Percentiles rank a stretch among this genome's conserved stretches.
Evolutionary conservation across 169 alveolate genomes (phyloP).

Genomic region (Plasmodium vivax): DNA sequence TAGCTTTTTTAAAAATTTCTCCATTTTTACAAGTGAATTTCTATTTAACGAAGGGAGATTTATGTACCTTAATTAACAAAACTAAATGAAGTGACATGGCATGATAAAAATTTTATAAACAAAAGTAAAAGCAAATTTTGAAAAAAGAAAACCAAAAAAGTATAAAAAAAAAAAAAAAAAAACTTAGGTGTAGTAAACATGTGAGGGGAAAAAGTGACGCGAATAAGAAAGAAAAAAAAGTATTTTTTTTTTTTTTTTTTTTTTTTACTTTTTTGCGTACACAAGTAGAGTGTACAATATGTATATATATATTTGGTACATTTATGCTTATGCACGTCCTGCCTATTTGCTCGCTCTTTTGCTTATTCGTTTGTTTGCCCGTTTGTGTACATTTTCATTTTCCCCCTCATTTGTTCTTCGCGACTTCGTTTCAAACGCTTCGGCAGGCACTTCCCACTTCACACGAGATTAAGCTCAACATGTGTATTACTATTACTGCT

Average conservation of each 20-base stretch:
- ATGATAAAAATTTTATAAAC: conserved; percentile 2
- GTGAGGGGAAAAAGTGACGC: background rate
- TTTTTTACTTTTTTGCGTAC: background rate
- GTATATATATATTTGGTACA: background rate
- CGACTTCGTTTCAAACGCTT: background rate
- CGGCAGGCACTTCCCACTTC: background rate
- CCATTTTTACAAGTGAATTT: conserved; percentile 27
- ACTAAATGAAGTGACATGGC: background rate
- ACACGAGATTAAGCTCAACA: conserved; percentile 2
- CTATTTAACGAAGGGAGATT: background rate
- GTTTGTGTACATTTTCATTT: background rate
- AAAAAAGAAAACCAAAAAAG: background rate
- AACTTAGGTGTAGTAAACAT: background rate
- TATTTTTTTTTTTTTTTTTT: background rate
- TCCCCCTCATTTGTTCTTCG: background rate
- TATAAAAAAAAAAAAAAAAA: background rate
- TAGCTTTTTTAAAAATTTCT: conserved; percentile 12
- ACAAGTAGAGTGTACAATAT: background rate
- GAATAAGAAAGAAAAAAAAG: conserved; percentile 9
- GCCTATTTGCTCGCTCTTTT: background rate
- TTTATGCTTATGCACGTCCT: background rate
- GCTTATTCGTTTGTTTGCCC: background rate
- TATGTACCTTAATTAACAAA: background rate
- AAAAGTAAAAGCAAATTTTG: conserved; percentile 12
- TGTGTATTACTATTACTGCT: conserved; percentile 8